phyloP scores from a whole-genome alignment of 768 basidiomycete species.

The Xerocomellus amylosporus region DNA sequence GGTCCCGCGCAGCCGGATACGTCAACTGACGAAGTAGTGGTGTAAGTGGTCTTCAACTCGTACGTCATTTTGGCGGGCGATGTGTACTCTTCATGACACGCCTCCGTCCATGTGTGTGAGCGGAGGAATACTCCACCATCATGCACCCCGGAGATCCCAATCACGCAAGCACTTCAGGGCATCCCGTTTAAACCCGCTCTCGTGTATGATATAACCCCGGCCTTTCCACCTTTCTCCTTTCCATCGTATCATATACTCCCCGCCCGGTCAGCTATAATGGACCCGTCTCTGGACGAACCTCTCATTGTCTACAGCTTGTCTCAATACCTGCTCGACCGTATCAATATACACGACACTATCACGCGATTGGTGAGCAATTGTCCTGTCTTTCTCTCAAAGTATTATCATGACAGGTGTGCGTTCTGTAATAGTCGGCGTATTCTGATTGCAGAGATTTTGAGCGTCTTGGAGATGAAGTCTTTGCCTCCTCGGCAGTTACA shows the following conservation, averaged over 20 bases:
- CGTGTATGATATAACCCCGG: conserved; percentile 10
- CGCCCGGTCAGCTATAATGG: conserved; percentile 2
- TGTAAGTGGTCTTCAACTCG: too few relatives aligned
- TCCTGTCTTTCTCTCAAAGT: neutral
- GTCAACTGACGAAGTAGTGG: too few relatives aligned
- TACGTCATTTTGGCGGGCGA: neutral
- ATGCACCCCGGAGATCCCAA: neutral
- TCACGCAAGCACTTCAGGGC: neutral
- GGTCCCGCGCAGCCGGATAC: too few relatives aligned
- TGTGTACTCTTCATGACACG: conserved; percentile 10
- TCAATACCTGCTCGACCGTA: conserved; percentile 25
- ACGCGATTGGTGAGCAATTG: conserved; percentile 22
- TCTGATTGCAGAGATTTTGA: conserved; percentile 28
- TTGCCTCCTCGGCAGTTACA: conserved; percentile 22
- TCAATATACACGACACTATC: conserved; percentile 30
- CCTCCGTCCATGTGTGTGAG: neutral
- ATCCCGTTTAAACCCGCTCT: conserved; percentile 6
- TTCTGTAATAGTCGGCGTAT: conserved; percentile 18
- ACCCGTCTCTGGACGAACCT: conserved; percentile 4
- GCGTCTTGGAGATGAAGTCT: conserved; percentile 26
- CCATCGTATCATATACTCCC: neutral
- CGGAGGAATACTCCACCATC: neutral
- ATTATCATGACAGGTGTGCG: neutral
- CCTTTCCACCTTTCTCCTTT: neutral
- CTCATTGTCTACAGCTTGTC: conserved; percentile 15